Evolutionary conservation across 1,139 yeast genomes (phyloP).

Genomic region (Pichia sp.): DNA sequence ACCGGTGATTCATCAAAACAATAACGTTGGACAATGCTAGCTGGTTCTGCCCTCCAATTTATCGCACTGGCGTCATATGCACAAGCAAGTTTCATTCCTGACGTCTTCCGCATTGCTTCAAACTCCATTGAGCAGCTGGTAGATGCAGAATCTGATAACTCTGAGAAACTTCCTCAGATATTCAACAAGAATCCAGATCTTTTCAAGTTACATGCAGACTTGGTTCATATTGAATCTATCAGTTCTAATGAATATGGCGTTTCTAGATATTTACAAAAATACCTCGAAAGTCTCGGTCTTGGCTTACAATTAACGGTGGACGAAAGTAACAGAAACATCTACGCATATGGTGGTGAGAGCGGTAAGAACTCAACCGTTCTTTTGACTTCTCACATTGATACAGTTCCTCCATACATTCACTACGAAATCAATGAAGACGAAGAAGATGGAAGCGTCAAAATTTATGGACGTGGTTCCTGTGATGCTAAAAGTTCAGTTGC

Average conservation of each 20-base stretch:
- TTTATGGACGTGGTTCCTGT: slow-evolving; percentile 59
- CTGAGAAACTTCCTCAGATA: slow-evolving; percentile 4
- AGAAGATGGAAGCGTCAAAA: slow-evolving; percentile 35
- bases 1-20: too few relatives aligned
- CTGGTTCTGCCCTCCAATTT: background rate
- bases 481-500: slow-evolving; percentile 71
- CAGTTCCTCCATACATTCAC: slow-evolving; percentile 61
- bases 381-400: slow-evolving; percentile 62
- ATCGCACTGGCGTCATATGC: background rate
- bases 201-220: slow-evolving; percentile 21
- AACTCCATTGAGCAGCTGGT: slow-evolving; percentile 3
- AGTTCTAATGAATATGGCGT: slow-evolving; percentile 22
- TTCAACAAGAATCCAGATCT: slow-evolving; percentile 15
- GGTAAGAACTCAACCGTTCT: slow-evolving; percentile 41
- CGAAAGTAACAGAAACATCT: slow-evolving; percentile 42
- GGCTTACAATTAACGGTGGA: slow-evolving; percentile 35
- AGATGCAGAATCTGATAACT: background rate
- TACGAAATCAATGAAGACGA: slow-evolving; percentile 29
- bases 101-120: background rate
- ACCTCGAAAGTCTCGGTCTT: slow-evolving; percentile 10
- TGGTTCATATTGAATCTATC: slow-evolving; percentile 21
- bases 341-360: slow-evolving; percentile 44
- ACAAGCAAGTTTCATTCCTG: background rate
- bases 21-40: background rate
- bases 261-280: slow-evolving; percentile 16